phyloP scores from a whole-genome alignment of 2,329 filamentous ascomycete species.

The Didymellaceae sp. region DNA sequence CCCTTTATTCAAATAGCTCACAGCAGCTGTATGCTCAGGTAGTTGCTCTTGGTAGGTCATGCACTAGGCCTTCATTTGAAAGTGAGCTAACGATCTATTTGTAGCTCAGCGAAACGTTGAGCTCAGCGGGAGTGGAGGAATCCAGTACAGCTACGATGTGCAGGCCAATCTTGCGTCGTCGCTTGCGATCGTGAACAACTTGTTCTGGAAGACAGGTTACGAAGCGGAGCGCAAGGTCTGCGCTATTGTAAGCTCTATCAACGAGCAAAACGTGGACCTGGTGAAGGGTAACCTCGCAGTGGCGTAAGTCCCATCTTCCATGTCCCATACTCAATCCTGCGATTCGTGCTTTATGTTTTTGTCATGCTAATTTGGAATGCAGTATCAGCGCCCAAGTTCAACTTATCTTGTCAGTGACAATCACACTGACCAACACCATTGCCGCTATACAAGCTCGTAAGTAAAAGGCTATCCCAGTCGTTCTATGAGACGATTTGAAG shows the following conservation, averaged over 20 bases:
- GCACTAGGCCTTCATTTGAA: no score
- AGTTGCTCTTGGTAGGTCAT: neutral
- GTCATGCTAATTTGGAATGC: neutral
- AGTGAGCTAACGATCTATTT: neutral
- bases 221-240: conserved; percentile 2
- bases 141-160: neutral
- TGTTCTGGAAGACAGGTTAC: conserved; percentile 1
- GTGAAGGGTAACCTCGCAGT: neutral
- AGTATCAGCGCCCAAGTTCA: neutral
- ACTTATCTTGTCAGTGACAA: neutral
- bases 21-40: neutral
- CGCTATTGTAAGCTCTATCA: conserved; percentile 4
- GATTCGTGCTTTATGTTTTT: neutral
- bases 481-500: no score
- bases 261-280: conserved; percentile 4
- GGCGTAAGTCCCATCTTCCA: neutral
- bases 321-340: neutral
- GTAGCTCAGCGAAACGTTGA: neutral
- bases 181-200: neutral
- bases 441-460: neutral
- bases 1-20: neutral
- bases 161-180: neutral
- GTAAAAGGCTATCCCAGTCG: neutral
- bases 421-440: neutral
- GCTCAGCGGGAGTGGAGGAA: neutral